These are phyloP conservation scores for Gremmenia infestans DNA, from an alignment of 2,329 filamentous ascomycete genomes.

Conservation along the genomic window DNA sequence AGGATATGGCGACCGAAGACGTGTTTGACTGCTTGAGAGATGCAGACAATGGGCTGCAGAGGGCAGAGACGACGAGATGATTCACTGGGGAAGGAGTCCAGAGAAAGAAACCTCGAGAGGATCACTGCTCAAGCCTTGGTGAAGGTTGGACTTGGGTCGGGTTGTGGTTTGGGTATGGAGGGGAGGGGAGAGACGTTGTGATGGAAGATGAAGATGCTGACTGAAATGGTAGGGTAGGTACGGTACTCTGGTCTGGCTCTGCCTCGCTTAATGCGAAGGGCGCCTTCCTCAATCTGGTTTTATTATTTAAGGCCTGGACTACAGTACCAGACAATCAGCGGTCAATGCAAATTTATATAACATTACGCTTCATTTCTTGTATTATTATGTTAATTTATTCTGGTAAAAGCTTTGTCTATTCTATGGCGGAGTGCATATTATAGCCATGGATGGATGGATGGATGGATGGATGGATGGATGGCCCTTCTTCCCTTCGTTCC, in stretches of 20 bases:
- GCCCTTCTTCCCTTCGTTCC: no score
- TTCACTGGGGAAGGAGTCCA: background rate
- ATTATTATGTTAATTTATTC: no score
- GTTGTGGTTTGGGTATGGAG: slow-evolving; percentile 5
- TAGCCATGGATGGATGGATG: no score
- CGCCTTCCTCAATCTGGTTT: background rate
- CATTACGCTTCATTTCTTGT: no score
- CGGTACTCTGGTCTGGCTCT: background rate
- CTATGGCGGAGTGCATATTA: no score
- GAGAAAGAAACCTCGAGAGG: background rate
- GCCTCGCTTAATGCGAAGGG: slow-evolving; percentile 2
- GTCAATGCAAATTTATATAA: no score
- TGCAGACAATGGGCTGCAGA: background rate
- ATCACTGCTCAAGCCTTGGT: slow-evolving; percentile 12
- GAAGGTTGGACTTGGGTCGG: slow-evolving; percentile 6
- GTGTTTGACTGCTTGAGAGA: slow-evolving; percentile 5
- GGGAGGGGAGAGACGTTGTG: slow-evolving; percentile 8
- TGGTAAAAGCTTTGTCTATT: no score
- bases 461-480: no score
- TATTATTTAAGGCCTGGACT: background rate
- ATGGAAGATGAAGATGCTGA: background rate
- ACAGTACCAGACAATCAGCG: no score
- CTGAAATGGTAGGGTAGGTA: background rate
- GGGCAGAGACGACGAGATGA: slow-evolving; percentile 2
- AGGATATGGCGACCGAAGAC: slow-evolving; percentile 10